Evolutionary conservation across 148 eudicot genomes (phyloP), one percentile per base, ranked within the genome.

Genomic region (Polygonum maritimum): DNA sequence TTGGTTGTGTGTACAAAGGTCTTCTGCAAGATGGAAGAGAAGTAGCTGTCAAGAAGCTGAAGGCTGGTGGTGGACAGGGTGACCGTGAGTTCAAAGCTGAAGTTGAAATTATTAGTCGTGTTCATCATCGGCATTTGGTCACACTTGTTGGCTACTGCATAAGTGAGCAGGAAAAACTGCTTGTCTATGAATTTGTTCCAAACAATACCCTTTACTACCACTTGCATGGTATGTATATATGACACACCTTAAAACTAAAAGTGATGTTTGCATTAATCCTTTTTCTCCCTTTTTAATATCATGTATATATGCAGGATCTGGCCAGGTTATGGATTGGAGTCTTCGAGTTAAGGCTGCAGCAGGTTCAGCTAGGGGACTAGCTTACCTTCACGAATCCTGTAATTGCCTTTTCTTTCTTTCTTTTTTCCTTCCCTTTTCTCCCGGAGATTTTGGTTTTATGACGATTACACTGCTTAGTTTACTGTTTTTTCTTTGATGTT

Each of bases 61-160:
- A 95, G 82, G 87, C 80, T 79, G 91, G 87, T 54, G 89, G 97
- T 77, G 96, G 98, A 81, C 98, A 95, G 67, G 97, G 98, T 47
- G 98, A 92, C 78, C 96, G 97, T 11, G 98, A 95, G 73, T 95
- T 95, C 71, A 85, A 86, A 77, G 98, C 98, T 38, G 98, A 95
- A 87, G 98, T 95, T 76, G 98, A 92, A 79, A 95, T 92, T 77
- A 92, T 95, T 80, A 92, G 97, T 80, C 85, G 97, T 74, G 91
- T 95, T 19, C 98, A 95, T 76, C 98, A 95, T 79, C 93, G 96
- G 62, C 85, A 95, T 87, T 83, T 95, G 87, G 98, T 95, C 75
- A 82, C 96, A 22, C 94, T 95, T 79, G 98, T 92, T 55, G 98
- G 98, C 69, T 95, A 95, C 83, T 95, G 98, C 83, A 90, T 92